Conservation (phyloP, 73 alveolate genomes). For the Durusdinium trenchii region DNA sequence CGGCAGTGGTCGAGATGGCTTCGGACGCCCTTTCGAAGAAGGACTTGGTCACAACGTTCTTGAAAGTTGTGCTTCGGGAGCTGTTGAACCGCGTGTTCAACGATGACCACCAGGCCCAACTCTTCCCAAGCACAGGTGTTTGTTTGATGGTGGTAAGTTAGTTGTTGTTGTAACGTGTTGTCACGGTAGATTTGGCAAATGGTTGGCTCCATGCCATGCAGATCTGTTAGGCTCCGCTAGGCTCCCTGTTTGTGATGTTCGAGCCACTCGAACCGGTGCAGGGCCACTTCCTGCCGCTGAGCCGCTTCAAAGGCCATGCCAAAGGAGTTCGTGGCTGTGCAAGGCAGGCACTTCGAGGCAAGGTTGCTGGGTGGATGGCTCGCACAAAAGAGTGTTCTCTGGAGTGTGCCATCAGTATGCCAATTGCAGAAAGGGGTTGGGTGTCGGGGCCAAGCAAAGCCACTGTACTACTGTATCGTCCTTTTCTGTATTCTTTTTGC, state of each 20-base stretch:
- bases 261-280: not conserved
- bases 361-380: not conserved
- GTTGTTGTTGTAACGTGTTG: too few species aligned
- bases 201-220: too few species aligned
- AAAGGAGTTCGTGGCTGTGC: not conserved
- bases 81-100: not conserved
- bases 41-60: constrained; percentile 2
- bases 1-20: not conserved
- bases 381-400: not conserved
- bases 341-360: constrained; percentile 21
- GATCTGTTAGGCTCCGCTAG: too few species aligned
- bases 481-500: too few species aligned
- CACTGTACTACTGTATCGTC: too few species aligned
- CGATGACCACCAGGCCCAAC: not conserved
- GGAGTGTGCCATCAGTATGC: too few species aligned
- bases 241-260: not conserved
- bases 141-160: not conserved
- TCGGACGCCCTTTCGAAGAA: not conserved
- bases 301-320: not conserved
- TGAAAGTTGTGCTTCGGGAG: not conserved
- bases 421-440: too few species aligned
- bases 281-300: constrained; percentile 35
- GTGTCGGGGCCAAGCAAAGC: too few species aligned
- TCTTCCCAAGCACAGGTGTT: not conserved
- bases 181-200: too few species aligned